phyloP scores from a whole-genome alignment of 257 asterid species.

The Solanum tacnaense region DNA sequence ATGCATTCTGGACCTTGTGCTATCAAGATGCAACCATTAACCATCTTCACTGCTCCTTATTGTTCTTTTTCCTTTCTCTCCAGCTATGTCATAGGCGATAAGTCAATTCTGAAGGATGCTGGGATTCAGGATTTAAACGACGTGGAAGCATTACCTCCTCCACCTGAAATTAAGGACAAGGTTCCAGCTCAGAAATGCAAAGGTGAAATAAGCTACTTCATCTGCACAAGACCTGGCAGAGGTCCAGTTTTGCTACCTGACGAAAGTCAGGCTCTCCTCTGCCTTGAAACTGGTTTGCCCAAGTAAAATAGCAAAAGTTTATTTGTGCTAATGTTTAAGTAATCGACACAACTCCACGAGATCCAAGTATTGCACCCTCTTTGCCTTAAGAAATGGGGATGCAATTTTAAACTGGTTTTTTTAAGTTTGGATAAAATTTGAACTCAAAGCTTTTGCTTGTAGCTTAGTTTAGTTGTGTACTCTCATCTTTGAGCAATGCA shows the following conservation, averaged over 20 bases:
- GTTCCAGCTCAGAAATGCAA: slow-evolving; percentile 32
- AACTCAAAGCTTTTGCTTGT: background rate
- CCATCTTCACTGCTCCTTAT: background rate
- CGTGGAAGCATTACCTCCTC: slow-evolving; percentile 57
- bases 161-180: slow-evolving; percentile 68
- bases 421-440: background rate
- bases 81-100: slow-evolving; percentile 92
- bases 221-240: slow-evolving; percentile 46
- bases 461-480: background rate
- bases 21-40: background rate
- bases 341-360: background rate
- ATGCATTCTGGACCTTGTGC: background rate
- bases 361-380: background rate
- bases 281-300: slow-evolving; percentile 70
- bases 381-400: background rate
- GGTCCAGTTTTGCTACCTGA: slow-evolving; percentile 78
- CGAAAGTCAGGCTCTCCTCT: slow-evolving; percentile 59
- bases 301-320: slow-evolving; percentile 23
- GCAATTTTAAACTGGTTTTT: background rate
- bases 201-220: slow-evolving; percentile 91
- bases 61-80: background rate
- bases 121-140: slow-evolving; percentile 65
- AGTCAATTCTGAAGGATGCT: slow-evolving; percentile 74
- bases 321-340: background rate
- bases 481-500: background rate